A percentile compares a stretch with the other conserved stretches of the same genome.
Conservation (phyloP, 2,329 filamentous ascomycete genomes). For the Waltergamsia citrina region DNA sequence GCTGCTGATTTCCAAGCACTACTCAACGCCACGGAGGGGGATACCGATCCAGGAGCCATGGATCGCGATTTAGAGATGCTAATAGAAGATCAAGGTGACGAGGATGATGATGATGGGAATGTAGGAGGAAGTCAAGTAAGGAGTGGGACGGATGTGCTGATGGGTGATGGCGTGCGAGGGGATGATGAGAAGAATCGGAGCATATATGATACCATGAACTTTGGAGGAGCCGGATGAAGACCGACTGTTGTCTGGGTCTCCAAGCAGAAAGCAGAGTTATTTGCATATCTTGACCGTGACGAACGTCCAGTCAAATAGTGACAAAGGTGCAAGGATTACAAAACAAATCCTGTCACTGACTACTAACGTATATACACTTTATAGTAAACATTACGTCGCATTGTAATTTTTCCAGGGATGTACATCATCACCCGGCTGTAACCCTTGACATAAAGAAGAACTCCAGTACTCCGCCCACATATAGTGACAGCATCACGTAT, state of each 20-base stretch:
- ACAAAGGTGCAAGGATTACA: too few relatives aligned
- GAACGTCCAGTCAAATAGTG: too few relatives aligned
- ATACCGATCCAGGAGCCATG: slow-evolving; percentile 20
- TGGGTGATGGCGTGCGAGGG: background rate
- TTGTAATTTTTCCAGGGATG: too few relatives aligned
- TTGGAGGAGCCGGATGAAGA: background rate
- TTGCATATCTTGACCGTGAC: too few relatives aligned
- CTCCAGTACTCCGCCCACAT: too few relatives aligned
- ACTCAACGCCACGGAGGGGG: slow-evolving; percentile 36
- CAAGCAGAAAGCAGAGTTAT: too few relatives aligned
- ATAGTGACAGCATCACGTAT: too few relatives aligned
- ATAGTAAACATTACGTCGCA: too few relatives aligned
- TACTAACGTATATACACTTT: too few relatives aligned
- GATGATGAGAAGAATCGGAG: background rate
- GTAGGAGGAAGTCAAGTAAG: slow-evolving; percentile 1
- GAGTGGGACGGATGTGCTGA: slow-evolving; percentile 5
- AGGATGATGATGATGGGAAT: slow-evolving; percentile 26
- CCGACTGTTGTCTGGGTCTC: background rate
- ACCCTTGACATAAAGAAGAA: too few relatives aligned
- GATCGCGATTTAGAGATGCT: slow-evolving; percentile 43
- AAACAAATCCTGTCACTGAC: too few relatives aligned
- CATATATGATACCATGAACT: background rate
- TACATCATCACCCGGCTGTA: too few relatives aligned
- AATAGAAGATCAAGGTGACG: slow-evolving; percentile 34
- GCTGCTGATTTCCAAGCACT: slow-evolving; percentile 42